Evolutionary conservation across 768 basidiomycete genomes (phyloP).

Genomic region (Hortiboletus campestris): DNA sequence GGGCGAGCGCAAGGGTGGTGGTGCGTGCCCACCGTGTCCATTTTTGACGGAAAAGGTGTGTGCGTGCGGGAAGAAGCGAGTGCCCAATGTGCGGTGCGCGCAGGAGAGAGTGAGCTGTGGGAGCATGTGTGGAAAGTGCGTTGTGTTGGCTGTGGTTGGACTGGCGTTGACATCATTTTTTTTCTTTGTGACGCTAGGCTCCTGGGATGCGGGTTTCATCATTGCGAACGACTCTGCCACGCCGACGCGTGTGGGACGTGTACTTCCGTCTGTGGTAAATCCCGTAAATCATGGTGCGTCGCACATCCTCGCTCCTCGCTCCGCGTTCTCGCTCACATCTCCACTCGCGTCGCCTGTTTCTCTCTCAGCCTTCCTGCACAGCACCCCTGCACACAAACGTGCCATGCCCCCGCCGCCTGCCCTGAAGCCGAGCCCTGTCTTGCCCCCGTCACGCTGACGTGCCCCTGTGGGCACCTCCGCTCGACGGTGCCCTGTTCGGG

Average conservation of each 20-base stretch:
- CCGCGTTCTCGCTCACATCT: not conserved
- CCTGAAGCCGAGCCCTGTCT: constrained; percentile 78
- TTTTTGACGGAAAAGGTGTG: constrained; percentile 77
- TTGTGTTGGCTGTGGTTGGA: not conserved
- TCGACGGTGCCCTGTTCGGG: constrained; percentile 70
- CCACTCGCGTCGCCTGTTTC: too few relatives aligned
- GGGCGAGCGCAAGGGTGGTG: not conserved
- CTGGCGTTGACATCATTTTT: not conserved
- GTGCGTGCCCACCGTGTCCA: constrained; percentile 81
- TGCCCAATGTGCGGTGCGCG: constrained; percentile 82
- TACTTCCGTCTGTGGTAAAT: constrained; percentile 77
- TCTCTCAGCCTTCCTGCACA: constrained; percentile 54
- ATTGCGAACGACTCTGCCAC: constrained; percentile 83
- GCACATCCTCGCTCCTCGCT: not conserved
- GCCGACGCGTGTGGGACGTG: constrained; percentile 78
- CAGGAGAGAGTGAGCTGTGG: constrained; percentile 82
- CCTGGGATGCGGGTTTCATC: constrained; percentile 85
- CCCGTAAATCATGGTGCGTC: constrained; percentile 76
- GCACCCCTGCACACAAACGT: constrained; percentile 75
- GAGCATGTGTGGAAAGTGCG: constrained; percentile 70
- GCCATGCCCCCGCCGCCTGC: constrained; percentile 89
- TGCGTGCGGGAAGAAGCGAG: constrained; percentile 82
- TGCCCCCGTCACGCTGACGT: constrained; percentile 62
- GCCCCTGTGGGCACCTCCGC: constrained; percentile 80
- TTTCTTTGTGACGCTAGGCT: constrained; percentile 38